Evolutionary conservation across 1,139 yeast genomes (phyloP), one percentile per base, ranked within the genome.

Genomic region (Debaryomyces robertsiae): DNA sequence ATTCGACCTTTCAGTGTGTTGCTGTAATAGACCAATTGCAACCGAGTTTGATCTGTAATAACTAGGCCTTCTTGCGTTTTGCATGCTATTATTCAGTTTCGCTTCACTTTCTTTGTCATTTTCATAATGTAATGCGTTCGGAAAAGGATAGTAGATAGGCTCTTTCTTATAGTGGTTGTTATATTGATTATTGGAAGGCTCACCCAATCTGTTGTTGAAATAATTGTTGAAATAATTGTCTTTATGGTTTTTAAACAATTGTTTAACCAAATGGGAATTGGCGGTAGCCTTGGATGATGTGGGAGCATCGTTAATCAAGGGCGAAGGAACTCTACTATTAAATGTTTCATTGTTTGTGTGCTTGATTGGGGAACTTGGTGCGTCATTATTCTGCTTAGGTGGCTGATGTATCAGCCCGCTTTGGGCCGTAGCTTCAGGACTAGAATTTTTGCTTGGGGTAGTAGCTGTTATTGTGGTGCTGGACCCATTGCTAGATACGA

Each of bases 131-230:
- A 63, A 53, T 1, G 78, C 68, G 33, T 59, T 53, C 1, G 77
- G 75, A 41, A 70, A 69, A 13, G 75, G 73, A 6, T 57, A 58
- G 32, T 53, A 50, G 3, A 62, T 53, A 1, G 74, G 75, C 18
- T 67, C 73, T 43, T 73, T 74, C 44, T 65, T 69, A 51, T 74
- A 74, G 48, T 76, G 80, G 46, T 75, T 75, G 41, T 68, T 70
- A 53, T 61, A 75, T 38, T 60, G 61, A 39, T 53, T 51, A 42
- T 52, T 41, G 22, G 7, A 19, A 5, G 22, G 22, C 22, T 19
- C 22, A 19, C 22, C 22, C 32, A 34, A 40, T 31, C 43, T 17
- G 25, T 34, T 32, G 17, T 38, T 44, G 15, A 27, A 22, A n/a
- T 24, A 25, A 23, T 30, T 30, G 15, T 31, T 27, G 29, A 23